phyloP scores from a whole-genome alignment of 1,139 yeast genomes.

The Hanseniaspora gamundiae region DNA sequence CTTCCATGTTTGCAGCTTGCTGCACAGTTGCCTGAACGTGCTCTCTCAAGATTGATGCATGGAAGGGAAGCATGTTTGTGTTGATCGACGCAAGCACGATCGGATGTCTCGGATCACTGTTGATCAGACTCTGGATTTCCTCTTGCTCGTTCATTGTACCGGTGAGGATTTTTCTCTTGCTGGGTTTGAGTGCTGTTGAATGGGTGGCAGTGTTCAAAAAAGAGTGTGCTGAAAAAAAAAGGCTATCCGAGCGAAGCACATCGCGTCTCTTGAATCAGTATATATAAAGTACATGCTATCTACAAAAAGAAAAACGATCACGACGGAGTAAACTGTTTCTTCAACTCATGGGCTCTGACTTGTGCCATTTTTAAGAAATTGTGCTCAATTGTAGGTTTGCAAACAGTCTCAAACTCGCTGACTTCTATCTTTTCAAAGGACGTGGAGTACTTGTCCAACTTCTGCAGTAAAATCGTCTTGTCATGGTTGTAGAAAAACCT shows the following conservation, averaged over 20 bases:
- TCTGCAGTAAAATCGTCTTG: background rate
- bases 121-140: conserved; percentile 6
- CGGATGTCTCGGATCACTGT: background rate
- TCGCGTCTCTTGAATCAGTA: background rate
- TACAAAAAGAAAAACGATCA: background rate
- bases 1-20: conserved; percentile 17
- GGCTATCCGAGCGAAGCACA: background rate
- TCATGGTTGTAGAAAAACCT: background rate
- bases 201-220: background rate
- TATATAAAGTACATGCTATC: background rate
- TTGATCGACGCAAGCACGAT: background rate
- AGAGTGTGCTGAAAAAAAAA: background rate
- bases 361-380: background rate
- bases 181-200: conserved; percentile 4
- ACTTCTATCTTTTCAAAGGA: background rate
- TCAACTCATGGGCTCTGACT: background rate
- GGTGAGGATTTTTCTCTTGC: conserved; percentile 2
- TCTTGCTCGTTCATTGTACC: background rate
- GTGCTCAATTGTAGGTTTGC: background rate
- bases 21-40: conserved; percentile 21
- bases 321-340: background rate
- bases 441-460: background rate
- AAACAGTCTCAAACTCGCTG: background rate
- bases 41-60: conserved; percentile 14
- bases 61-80: conserved; percentile 8